These are phyloP conservation scores for Globisporangium viniferum DNA, from an alignment of 352 stramenopile species.

Conservation along the genomic window DNA sequence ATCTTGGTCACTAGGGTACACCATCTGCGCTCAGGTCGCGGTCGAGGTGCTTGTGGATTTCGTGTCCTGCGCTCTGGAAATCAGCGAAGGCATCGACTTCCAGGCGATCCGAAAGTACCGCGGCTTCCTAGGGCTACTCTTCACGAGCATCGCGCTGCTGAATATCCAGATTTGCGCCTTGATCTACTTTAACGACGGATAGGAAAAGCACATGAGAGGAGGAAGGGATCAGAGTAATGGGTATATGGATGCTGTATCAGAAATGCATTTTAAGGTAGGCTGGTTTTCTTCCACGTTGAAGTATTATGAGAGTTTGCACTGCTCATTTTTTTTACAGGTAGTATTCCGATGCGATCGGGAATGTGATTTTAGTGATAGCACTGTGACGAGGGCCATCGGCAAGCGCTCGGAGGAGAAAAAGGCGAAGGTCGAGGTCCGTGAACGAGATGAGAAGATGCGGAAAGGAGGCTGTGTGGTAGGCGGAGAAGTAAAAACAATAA, in stretches of 20 bases:
- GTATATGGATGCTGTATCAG: not conserved
- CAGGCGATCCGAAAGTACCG: conserved; percentile 1
- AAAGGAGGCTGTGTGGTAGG: too few species aligned
- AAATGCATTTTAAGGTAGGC: too few species aligned
- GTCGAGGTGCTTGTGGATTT: conserved; percentile 16
- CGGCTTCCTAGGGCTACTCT: conserved; percentile 9
- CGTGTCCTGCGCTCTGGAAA: conserved; percentile 10
- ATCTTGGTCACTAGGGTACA: not conserved
- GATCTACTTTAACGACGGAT: conserved; percentile 6
- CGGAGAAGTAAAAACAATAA: too few species aligned
- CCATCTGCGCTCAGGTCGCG: conserved; percentile 3
- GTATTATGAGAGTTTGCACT: too few species aligned
- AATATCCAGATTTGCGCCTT: conserved; percentile 17
- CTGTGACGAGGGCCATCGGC: too few species aligned
- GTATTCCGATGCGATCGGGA: too few species aligned
- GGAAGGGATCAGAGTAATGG: not conserved
- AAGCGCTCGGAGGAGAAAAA: too few species aligned
- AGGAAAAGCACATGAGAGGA: not conserved
- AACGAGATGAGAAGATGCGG: too few species aligned
- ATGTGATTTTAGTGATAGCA: too few species aligned
- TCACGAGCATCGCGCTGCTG: conserved; percentile 2
- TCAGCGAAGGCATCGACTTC: conserved; percentile 11
- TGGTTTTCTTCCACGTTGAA: too few species aligned
- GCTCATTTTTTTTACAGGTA: too few species aligned
- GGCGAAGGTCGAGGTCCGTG: too few species aligned